These are phyloP conservation scores for Mycena capillaripes DNA, from an alignment of 768 basidiomycete genomes.

Conservation along the genomic window DNA sequence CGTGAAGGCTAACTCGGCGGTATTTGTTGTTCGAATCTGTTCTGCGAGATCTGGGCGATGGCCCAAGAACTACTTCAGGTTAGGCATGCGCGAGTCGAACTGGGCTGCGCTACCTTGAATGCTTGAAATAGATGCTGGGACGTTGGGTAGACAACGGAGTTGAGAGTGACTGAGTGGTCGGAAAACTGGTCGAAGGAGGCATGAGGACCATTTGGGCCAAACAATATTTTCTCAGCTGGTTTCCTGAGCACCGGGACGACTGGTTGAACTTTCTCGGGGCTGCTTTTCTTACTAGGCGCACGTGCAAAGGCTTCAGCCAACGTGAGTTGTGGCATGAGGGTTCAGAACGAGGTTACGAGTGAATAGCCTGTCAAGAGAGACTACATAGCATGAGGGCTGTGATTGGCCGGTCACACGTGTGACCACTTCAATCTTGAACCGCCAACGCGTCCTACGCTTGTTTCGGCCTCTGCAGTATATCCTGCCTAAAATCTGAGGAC, in stretches of 20 bases:
- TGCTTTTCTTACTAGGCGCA: not conserved
- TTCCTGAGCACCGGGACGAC: conserved; percentile 17
- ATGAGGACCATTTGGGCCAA: conserved; percentile 45
- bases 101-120: conserved; percentile 48
- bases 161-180: conserved; percentile 52
- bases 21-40: conserved; percentile 55
- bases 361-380: no score
- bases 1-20: conserved; percentile 56
- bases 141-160: conserved; percentile 57
- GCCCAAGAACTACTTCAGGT: conserved; percentile 54
- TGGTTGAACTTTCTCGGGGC: conserved; percentile 3
- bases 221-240: conserved; percentile 28
- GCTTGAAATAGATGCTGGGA: conserved; percentile 64
- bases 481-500: no score
- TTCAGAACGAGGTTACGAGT: no score
- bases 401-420: no score
- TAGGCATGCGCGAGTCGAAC: not conserved
- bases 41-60: conserved; percentile 60
- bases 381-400: no score
- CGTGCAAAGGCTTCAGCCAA: conserved; percentile 32
- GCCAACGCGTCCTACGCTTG: no score
- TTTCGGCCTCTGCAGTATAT: no score
- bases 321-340: conserved; percentile 34
- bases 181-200: conserved; percentile 61
- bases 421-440: not conserved